Evolutionary conservation across 2,329 filamentous ascomycete species (phyloP).

Genomic region (Fusarium keratoplasticum): DNA sequence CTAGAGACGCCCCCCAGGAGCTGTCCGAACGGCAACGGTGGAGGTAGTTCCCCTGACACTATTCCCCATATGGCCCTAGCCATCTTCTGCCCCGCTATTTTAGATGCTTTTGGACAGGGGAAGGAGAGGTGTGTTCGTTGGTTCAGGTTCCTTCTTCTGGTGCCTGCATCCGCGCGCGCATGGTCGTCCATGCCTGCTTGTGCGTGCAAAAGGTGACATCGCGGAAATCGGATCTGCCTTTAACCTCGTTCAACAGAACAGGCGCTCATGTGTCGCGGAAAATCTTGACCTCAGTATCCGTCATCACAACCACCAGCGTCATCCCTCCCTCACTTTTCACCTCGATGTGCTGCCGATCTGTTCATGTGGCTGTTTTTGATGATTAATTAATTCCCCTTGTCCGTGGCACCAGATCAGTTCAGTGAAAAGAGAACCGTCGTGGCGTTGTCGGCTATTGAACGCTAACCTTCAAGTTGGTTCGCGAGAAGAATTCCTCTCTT

Average conservation of each 20-base stretch:
- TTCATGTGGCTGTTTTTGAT: background rate
- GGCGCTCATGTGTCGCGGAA: conserved; percentile 24
- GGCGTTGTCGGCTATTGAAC: conserved; percentile 23
- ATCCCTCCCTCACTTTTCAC: conserved; percentile 1
- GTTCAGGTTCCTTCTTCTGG: conserved; percentile 11
- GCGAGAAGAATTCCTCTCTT: conserved; percentile 5
- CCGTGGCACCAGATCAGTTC: background rate
- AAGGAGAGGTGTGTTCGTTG: conserved; percentile 28
- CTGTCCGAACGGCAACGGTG: conserved; percentile 23
- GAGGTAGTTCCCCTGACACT: conserved; percentile 52
- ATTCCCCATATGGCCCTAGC: conserved; percentile 38
- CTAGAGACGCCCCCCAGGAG: conserved; percentile 20
- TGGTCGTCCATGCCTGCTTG: conserved; percentile 19
- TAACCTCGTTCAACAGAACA: conserved; percentile 20
- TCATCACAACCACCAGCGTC: conserved; percentile 9
- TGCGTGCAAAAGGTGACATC: conserved; percentile 40
- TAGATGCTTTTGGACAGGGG: conserved; percentile 27
- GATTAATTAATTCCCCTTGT: conserved; percentile 1
- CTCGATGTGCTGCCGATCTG: background rate
- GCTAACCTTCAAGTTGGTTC: conserved; percentile 14
- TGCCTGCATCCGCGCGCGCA: conserved; percentile 27
- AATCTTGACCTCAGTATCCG: conserved; percentile 31
- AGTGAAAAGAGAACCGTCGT: background rate
- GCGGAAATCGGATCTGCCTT: conserved; percentile 43
- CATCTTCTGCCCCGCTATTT: conserved; percentile 11